Evolutionary conservation across 805 yeast genomes (phyloP), one percentile per base, ranked within the genome.

Genomic region (Candida manassasensis): DNA sequence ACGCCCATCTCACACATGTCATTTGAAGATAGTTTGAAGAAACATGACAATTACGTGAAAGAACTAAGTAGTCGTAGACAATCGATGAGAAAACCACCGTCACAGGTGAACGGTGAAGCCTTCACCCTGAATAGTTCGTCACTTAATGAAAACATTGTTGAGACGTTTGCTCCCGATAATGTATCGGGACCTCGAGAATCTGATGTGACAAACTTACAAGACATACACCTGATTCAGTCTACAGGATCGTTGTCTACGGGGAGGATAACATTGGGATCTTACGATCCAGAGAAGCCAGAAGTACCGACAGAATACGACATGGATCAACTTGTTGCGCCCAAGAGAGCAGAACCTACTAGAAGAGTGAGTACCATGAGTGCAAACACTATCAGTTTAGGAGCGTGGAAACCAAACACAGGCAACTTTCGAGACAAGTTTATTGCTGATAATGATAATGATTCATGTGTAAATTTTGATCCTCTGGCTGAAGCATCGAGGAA

Each of bases 371-470:
- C 67, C 7, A 51, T 55, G 51, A 62, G 46, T 48, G 56, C 55
- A 13, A 50, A 46, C 27, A 66, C 65, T 2, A 53, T 74, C 28
- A 70, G 63, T 38, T 59, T 74, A 58, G 79, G 79, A 2, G 58
- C 58, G 18, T 78, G 84, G 84, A 70, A 67, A 48, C 83, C 83
- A 2, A 73, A 77, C 45, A 77, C 81, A 6, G 62, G 58, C 21
- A 59, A 58, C 26, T 72, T 52, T 48, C 57, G 79, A 35, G 77
- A 71, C 39, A 68, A 67, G 35, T 73, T 73, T 37, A 71, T 73
- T 27, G 59, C 55, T 42, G 71, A 63, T 35, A 61, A 61, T 29
- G 71, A 65, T 29, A 66, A 63, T 33, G 73, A 59, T 44, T 65
- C 51, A 1, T 37, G 47, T 6, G 48, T 58, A 25, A 57, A 57